Conservation (phyloP, 1,139 yeast genomes). For the Pichia sp. region DNA sequence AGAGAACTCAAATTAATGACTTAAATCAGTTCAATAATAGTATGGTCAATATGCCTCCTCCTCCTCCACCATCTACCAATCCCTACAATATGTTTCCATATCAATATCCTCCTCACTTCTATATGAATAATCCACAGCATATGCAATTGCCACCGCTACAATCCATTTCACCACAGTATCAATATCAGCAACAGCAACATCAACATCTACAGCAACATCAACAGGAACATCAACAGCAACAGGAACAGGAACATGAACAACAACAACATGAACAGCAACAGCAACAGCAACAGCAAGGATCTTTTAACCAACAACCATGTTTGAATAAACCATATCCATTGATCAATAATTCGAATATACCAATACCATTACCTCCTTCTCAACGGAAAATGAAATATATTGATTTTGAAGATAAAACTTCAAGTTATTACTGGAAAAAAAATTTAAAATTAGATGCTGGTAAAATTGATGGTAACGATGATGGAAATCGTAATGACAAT, state of each 20-base stretch:
- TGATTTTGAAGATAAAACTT: conserved; percentile 12
- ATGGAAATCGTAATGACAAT: not conserved
- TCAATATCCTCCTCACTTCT: not conserved
- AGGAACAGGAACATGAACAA: not conserved
- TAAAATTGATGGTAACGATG: not conserved
- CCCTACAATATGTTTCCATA: not conserved
- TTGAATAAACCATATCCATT: too few species aligned
- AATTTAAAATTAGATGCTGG: not conserved
- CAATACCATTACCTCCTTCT: not conserved
- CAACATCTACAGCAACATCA: conserved; percentile 1
- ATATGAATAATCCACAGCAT: not conserved
- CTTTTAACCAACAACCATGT: too few species aligned
- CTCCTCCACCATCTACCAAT: not conserved
- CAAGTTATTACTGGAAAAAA: conserved; percentile 6
- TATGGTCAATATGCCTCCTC: too few species aligned
- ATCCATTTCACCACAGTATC: not conserved
- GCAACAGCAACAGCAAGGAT: not conserved
- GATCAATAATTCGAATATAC: too few species aligned
- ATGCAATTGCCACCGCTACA: not conserved
- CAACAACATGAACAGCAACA: conserved; percentile 1
- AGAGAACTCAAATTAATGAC: not conserved
- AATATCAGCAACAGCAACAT: not conserved
- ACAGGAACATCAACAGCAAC: not conserved
- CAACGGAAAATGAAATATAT: conserved; percentile 3
- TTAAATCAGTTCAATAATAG: not conserved